Conservation (phyloP, 2,329 filamentous ascomycete species). For the Sclerotinia trifoliorum region DNA sequence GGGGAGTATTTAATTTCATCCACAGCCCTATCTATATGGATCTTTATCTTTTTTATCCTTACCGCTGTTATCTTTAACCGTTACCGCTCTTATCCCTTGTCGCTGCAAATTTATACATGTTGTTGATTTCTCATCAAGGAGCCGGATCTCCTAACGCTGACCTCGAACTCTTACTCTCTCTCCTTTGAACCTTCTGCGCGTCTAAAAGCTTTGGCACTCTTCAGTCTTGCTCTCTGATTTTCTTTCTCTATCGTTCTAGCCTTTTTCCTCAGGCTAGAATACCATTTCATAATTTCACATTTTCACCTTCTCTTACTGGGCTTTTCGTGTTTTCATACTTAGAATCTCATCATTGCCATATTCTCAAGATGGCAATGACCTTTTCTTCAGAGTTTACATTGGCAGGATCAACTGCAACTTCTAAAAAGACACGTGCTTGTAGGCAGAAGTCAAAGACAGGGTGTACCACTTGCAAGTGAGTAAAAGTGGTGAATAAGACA, state of each 20-base stretch:
- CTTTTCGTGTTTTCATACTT: conserved; percentile 5
- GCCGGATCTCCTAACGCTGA: conserved; percentile 15
- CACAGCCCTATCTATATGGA: conserved; percentile 3
- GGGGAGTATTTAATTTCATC: conserved; percentile 4
- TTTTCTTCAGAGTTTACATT: conserved; percentile 16
- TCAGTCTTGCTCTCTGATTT: neutral
- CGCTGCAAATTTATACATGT: conserved; percentile 7
- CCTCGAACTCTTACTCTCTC: neutral
- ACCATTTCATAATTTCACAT: neutral
- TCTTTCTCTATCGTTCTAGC: neutral
- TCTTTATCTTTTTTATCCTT: neutral
- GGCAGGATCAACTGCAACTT: conserved; percentile 8
- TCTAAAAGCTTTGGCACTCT: neutral
- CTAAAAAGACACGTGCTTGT: conserved; percentile 32
- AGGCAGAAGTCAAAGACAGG: conserved; percentile 30
- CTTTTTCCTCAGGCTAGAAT: conserved; percentile 10
- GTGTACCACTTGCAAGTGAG: conserved; percentile 25
- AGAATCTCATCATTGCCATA: conserved; percentile 11
- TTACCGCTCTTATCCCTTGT: neutral
- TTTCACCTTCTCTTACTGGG: neutral
- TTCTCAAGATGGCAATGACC: conserved; percentile 19
- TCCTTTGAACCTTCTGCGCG: conserved; percentile 9
- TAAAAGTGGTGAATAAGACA: neutral
- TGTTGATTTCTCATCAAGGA: conserved; percentile 16
- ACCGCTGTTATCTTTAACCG: neutral